phyloP scores from a whole-genome alignment of 2,329 filamentous ascomycete genomes.

The Rhexocercosporidium sp. region DNA sequence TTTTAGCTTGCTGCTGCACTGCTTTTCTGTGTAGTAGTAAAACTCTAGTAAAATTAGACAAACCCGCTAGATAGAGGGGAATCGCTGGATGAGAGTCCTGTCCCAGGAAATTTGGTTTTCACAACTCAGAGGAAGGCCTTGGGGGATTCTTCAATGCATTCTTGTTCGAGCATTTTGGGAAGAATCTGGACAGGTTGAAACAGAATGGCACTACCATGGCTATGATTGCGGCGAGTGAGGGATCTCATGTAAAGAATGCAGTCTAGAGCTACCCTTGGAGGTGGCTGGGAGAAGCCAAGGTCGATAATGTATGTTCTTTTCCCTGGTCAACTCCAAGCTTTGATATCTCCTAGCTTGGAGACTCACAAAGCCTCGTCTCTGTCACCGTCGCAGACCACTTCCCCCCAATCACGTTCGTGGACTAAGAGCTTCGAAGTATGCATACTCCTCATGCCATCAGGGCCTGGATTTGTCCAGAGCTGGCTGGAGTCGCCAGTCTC shows the following conservation, averaged over 20 bases:
- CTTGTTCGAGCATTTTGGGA: constrained; percentile 16
- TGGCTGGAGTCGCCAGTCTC: constrained; percentile 32
- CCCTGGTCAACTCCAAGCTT: neutral
- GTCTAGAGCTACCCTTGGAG: constrained; percentile 39
- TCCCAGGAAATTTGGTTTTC: too few species aligned
- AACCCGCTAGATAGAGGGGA: too few species aligned
- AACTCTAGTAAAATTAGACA: too few species aligned
- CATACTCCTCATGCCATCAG: constrained; percentile 48
- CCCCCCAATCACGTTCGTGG: constrained; percentile 37
- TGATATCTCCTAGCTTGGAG: constrained; percentile 28
- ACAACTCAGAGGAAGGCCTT: constrained; percentile 7
- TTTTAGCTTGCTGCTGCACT: too few species aligned
- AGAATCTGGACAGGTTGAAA: constrained; percentile 35
- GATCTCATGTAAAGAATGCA: constrained; percentile 31
- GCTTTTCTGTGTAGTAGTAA: too few species aligned
- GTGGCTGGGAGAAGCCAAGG: constrained; percentile 31
- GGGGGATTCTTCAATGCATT: constrained; percentile 7
- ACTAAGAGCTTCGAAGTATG: constrained; percentile 42
- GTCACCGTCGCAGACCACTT: constrained; percentile 35
- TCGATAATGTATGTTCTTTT: constrained; percentile 35
- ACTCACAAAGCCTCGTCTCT: constrained; percentile 35
- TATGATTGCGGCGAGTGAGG: constrained; percentile 32
- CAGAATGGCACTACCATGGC: constrained; percentile 44
- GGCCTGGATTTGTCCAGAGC: constrained; percentile 34
- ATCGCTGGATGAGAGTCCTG: too few species aligned